These are phyloP conservation scores for Peniophora sp. DNA, from an alignment of 1,284 basidiomycete species.

Conservation along the genomic window DNA sequence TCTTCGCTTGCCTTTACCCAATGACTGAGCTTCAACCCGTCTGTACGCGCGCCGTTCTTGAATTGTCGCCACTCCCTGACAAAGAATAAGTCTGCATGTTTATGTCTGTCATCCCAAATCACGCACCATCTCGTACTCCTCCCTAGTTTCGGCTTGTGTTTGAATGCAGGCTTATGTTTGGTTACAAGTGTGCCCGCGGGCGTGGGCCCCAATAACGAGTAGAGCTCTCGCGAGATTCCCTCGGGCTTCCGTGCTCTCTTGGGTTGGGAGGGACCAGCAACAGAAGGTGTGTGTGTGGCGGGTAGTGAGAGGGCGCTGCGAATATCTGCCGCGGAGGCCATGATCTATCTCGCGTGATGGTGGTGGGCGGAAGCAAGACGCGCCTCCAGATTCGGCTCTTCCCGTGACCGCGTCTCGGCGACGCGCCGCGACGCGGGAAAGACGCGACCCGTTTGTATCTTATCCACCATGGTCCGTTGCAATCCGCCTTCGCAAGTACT, in stretches of 20 bases:
- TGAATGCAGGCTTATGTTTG: slow-evolving; percentile 75
- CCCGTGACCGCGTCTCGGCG: not conserved
- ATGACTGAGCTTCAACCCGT: slow-evolving; percentile 54
- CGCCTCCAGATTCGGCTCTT: not conserved
- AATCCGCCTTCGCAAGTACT: too few relatives aligned
- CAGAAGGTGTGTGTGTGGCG: slow-evolving; percentile 16
- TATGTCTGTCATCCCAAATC: too few relatives aligned
- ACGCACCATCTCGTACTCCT: slow-evolving; percentile 54
- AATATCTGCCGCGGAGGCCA: slow-evolving; percentile 68
- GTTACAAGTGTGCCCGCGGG: slow-evolving; percentile 56
- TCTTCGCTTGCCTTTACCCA: slow-evolving; percentile 61
- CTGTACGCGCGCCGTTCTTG: slow-evolving; percentile 55
- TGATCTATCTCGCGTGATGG: slow-evolving; percentile 12
- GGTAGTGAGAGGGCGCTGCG: slow-evolving; percentile 70
- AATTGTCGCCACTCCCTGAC: slow-evolving; percentile 71
- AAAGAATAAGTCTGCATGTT: slow-evolving; percentile 2
- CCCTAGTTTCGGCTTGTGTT: slow-evolving; percentile 74
- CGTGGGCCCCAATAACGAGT: slow-evolving; percentile 88
- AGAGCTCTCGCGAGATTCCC: slow-evolving; percentile 90
- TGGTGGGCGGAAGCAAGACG: not conserved
- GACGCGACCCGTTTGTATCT: not conserved
- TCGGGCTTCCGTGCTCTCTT: slow-evolving; percentile 63
- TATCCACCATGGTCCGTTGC: not conserved
- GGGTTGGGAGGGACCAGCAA: slow-evolving; percentile 31
- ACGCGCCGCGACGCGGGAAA: not conserved